phyloP scores from a whole-genome alignment of 768 basidiomycete species.

The Psilocybe sp. region DNA sequence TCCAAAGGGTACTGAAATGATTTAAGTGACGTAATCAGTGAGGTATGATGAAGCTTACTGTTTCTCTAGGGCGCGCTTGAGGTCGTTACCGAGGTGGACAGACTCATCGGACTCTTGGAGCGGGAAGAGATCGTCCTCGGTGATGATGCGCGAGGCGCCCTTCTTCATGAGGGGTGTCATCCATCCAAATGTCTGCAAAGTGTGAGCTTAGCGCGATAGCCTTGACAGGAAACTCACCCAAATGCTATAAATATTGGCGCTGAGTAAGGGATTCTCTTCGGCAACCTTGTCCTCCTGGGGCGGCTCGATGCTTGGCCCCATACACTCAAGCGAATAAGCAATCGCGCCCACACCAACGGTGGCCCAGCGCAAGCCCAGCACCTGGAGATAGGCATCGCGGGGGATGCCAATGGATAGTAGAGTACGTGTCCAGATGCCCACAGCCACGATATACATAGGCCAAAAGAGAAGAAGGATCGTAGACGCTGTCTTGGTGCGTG shows the following conservation, averaged over 20 bases:
- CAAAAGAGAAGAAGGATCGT: conserved; percentile 78
- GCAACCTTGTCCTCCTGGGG: conserved; percentile 28
- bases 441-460: conserved; percentile 57
- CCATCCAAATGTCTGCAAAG: conserved; percentile 71
- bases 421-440: conserved; percentile 63
- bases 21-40: background rate
- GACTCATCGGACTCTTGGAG: conserved; percentile 70
- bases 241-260: conserved; percentile 78
- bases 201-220: conserved; percentile 1
- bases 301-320: conserved; percentile 60
- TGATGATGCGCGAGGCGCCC: conserved; percentile 63
- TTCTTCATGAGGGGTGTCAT: conserved; percentile 77
- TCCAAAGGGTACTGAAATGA: conserved; percentile 58
- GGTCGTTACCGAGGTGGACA: conserved; percentile 56
- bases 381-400: conserved; percentile 21
- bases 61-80: conserved; percentile 58
- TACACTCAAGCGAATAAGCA: conserved; percentile 63
- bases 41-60: conserved; percentile 44
- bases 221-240: conserved; percentile 40
- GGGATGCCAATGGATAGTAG: conserved; percentile 26
- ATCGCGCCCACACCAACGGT: conserved; percentile 44
- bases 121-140: conserved; percentile 83
- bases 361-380: conserved; percentile 44
- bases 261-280: conserved; percentile 67
- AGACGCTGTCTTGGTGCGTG: conserved; percentile 67